Conservation (phyloP, 2,329 filamentous ascomycete species). For the Pezicula rhizophila region DNA sequence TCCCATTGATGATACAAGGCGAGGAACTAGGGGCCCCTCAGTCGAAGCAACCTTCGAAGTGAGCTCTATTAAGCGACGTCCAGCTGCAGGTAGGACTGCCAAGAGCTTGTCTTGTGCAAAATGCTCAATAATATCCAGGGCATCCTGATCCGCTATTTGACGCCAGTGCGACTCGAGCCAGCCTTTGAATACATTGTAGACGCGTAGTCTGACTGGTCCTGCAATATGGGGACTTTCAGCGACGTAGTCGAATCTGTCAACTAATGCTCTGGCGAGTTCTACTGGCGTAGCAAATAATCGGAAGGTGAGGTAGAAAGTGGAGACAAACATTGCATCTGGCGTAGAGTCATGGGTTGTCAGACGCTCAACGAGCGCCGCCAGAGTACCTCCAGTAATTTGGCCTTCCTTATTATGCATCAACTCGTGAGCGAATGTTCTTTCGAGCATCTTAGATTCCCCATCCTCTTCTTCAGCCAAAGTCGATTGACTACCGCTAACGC, state of each 20-base stretch:
- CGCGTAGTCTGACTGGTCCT: conserved; percentile 75
- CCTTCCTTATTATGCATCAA: conserved; percentile 91
- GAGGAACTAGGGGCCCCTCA: conserved; percentile 71
- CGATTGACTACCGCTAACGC: conserved; percentile 56
- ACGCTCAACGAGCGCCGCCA: conserved; percentile 87
- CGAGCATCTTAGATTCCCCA: conserved; percentile 76
- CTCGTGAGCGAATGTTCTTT: conserved; percentile 87
- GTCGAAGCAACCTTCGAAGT: conserved; percentile 70
- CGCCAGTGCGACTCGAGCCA: conserved; percentile 98
- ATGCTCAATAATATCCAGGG: conserved; percentile 66
- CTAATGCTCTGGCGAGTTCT: conserved; percentile 74
- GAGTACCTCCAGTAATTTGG: conserved; percentile 85
- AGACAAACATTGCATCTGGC: conserved; percentile 85
- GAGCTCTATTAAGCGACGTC: conserved; percentile 73
- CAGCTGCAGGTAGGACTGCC: conserved; percentile 66
- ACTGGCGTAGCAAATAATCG: conserved; percentile 80
- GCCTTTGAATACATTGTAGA: conserved; percentile 95
- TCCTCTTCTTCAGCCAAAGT: conserved; percentile 73
- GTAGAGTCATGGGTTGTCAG: conserved; percentile 90
- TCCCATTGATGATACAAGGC: conserved; percentile 77
- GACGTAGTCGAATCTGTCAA: conserved; percentile 89
- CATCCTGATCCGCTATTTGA: conserved; percentile 69
- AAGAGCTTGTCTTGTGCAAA: conserved; percentile 74
- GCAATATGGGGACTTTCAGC: conserved; percentile 70
- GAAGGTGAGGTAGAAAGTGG: conserved; percentile 94